Base-by-base conservation (phyloP, 2,329 filamentous ascomycete genomes). In the Cryphonectria carpinicola region DNA sequence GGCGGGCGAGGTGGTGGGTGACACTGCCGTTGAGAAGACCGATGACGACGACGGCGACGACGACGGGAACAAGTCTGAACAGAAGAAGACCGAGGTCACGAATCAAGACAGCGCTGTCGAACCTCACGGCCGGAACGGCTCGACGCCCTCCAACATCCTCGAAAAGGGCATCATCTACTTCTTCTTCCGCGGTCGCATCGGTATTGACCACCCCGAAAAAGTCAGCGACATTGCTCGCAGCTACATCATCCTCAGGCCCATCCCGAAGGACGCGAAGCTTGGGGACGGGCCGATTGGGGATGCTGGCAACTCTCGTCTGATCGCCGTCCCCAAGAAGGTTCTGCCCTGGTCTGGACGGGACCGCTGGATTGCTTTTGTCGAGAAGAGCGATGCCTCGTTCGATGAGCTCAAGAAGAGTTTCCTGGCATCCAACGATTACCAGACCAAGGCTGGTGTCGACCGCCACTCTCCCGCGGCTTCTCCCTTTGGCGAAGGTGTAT, bases 141-240 rank as follows among this genome's bases (percentile, higher is more conserved):
- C 69, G 1, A 77, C 84, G 1, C 82, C 84, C 0, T 83, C 86
- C 0, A 86, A 76, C 65, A 89, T 97, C 35, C 85, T 97, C 2
- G 94, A 98, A 77, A 97, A 96, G 77, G 94, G 94, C 4, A 87
- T 96, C 75, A 90, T 97, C 75, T 97, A 97, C 84, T 97, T 97
- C 85, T 97, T 97, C 84, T 91, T 92, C 76, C 90, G 94, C 25
- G 89, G 90, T 10, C 90, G 93, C 17, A 93, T 97, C 52, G 88
- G 89, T 66, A 86, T 93, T 37, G 88, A 93, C 5, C 86, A 93
- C 8, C 90, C 93, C 0, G 86, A 90, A 25, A 85, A 87, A 62
- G 84, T 95, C 1, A 81, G 87, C 56, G 94, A 97, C 67, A 87
- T 97, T 65, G 89, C 92, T 58, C 90, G 93, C 65, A 94, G 87